A percentile compares a stretch with the other conserved stretches of the same genome.
These are phyloP conservation scores for Myxozyma neotropica DNA, from an alignment of 805 yeast species.

Conservation along the genomic window DNA sequence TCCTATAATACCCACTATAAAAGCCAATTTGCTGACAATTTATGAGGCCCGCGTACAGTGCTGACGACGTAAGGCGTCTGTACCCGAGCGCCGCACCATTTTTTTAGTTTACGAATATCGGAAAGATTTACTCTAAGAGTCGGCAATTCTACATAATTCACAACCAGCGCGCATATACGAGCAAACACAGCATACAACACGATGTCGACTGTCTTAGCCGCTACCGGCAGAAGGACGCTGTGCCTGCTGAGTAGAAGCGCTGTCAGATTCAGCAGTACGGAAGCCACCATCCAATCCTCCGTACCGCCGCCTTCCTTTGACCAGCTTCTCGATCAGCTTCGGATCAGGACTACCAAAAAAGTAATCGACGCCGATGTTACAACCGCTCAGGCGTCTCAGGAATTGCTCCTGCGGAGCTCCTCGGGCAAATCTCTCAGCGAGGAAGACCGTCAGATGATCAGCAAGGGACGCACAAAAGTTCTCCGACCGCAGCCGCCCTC, in stretches of 20 bases:
- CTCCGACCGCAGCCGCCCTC: slow-evolving; percentile 6
- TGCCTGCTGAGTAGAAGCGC: background rate
- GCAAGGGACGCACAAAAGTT: background rate
- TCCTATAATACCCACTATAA: background rate
- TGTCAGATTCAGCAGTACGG: background rate
- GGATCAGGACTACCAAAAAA: background rate
- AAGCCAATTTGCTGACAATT: background rate
- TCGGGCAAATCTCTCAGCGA: background rate
- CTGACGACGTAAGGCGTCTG: background rate
- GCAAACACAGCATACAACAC: no score
- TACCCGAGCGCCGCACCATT: background rate
- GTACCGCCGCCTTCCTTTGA: background rate
- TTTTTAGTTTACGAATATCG: background rate
- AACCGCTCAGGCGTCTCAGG: slow-evolving; percentile 5
- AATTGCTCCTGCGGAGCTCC: background rate
- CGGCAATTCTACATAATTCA: background rate
- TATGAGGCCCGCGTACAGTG: background rate
- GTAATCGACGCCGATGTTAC: background rate
- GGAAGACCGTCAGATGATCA: background rate
- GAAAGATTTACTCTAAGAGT: background rate
- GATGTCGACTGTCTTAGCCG: no score
- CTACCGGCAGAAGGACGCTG: background rate
- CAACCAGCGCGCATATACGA: no score
- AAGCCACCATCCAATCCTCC: background rate
- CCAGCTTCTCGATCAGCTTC: background rate